Conservation (phyloP, 371 early-diverging fungal species). For the Apophysomyces variabilis region DNA sequence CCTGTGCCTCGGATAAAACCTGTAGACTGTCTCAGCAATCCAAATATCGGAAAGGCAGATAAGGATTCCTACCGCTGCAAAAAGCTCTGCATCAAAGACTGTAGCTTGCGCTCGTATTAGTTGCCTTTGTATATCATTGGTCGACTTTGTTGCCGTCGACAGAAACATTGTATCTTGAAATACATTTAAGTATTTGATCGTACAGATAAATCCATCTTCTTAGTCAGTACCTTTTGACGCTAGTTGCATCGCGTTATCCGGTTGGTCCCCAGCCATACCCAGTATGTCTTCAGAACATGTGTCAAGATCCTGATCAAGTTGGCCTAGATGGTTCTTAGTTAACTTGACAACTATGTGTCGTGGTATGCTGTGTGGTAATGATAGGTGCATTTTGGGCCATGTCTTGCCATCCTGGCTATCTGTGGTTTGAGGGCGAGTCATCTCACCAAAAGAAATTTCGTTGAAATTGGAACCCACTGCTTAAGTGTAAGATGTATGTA, state of each 20-base stretch:
- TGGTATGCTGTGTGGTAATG: slow-evolving; percentile 27
- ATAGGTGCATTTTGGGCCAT: slow-evolving; percentile 13
- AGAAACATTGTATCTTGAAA: not conserved
- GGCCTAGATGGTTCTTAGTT: slow-evolving; percentile 11
- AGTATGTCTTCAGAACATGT: slow-evolving; percentile 21
- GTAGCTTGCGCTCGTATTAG: slow-evolving; percentile 55
- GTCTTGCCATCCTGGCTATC: slow-evolving; percentile 14
- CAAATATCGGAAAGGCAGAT: not conserved
- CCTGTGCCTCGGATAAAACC: slow-evolving; percentile 61
- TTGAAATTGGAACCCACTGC: slow-evolving; percentile 51
- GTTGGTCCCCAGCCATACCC: slow-evolving; percentile 19
- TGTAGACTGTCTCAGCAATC: slow-evolving; percentile 16
- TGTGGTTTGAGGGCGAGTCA: slow-evolving; percentile 29
- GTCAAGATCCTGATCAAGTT: slow-evolving; percentile 15
- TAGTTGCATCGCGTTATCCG: not conserved
- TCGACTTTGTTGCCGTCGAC: slow-evolving; percentile 1
- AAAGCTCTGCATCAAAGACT: slow-evolving; percentile 64
- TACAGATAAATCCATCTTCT: not conserved
- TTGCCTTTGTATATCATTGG: slow-evolving; percentile 41
- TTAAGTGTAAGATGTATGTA: not conserved
- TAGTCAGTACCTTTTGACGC: slow-evolving; percentile 9
- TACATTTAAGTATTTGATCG: not conserved
- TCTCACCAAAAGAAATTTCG: slow-evolving; percentile 40
- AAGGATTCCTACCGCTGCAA: slow-evolving; percentile 44
- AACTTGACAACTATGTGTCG: slow-evolving; percentile 20